Conservation (phyloP, 352 stramenopile genomes). For the Globisporangium nodosum region DNA sequence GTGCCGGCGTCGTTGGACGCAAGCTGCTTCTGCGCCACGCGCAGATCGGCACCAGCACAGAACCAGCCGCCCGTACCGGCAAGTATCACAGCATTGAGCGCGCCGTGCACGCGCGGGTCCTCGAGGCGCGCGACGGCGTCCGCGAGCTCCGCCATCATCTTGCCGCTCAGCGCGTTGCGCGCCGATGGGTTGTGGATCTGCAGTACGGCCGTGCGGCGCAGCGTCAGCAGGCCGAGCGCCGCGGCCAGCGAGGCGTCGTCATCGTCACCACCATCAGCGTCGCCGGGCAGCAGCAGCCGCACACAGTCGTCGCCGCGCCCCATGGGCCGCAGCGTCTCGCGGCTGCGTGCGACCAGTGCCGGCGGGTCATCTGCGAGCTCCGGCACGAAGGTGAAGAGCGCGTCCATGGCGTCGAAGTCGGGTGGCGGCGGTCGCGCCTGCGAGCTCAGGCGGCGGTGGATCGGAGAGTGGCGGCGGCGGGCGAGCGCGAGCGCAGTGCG, state of each 20-base stretch:
- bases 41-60: slow-evolving; percentile 79
- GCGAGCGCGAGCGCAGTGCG: too few species aligned
- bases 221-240: slow-evolving; percentile 12
- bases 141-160: slow-evolving; percentile 86
- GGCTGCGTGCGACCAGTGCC: slow-evolving; percentile 30
- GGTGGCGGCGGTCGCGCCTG: background rate
- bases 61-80: slow-evolving; percentile 65
- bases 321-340: slow-evolving; percentile 41
- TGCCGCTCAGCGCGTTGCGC: slow-evolving; percentile 74
- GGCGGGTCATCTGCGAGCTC: slow-evolving; percentile 29
- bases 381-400: slow-evolving; percentile 51
- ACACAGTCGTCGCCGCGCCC: slow-evolving; percentile 30
- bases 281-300: slow-evolving; percentile 27
- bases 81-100: slow-evolving; percentile 63
- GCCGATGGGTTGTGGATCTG: slow-evolving; percentile 66
- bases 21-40: slow-evolving; percentile 70
- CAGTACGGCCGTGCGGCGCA: slow-evolving; percentile 50
- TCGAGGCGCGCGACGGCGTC: slow-evolving; percentile 66
- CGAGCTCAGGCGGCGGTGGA: too few species aligned
- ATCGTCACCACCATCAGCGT: background rate
- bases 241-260: background rate
- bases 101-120: slow-evolving; percentile 32
- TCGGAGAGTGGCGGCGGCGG: too few species aligned
- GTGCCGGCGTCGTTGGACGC: slow-evolving; percentile 56
- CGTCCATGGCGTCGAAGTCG: slow-evolving; percentile 14